Conservation (phyloP, 345 rosid genomes). For the Schrenkiella parvula region DNA sequence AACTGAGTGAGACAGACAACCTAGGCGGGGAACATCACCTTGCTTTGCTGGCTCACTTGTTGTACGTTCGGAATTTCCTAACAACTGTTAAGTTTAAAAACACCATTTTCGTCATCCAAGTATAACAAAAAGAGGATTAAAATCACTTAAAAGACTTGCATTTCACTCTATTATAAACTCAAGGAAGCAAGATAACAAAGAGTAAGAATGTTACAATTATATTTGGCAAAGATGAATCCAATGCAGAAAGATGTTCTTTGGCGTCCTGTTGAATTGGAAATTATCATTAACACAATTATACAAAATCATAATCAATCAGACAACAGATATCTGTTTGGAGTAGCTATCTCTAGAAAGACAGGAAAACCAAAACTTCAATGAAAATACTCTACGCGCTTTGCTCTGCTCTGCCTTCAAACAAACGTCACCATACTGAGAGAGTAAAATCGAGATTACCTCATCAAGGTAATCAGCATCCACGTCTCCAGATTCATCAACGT, state of each 20-base stretch:
- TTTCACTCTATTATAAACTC: background rate
- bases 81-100: slow-evolving; percentile 54
- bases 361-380: background rate
- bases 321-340: background rate
- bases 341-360: background rate
- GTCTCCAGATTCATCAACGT: slow-evolving; percentile 82
- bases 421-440: background rate
- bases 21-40: slow-evolving; percentile 73
- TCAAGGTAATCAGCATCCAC: slow-evolving; percentile 97
- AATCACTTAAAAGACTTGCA: slow-evolving; percentile 9
- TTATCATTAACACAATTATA: slow-evolving; percentile 7
- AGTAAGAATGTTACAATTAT: slow-evolving; percentile 54
- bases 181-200: slow-evolving; percentile 6
- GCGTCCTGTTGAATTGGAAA: slow-evolving; percentile 60
- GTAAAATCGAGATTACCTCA: slow-evolving; percentile 48
- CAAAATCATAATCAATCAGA: background rate
- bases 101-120: slow-evolving; percentile 29
- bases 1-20: slow-evolving; percentile 47
- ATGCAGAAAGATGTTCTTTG: slow-evolving; percentile 87
- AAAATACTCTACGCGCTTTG: background rate
- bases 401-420: too few relatives aligned
- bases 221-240: slow-evolving; percentile 76
- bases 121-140: slow-evolving; percentile 19
- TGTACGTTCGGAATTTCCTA: slow-evolving; percentile 53
- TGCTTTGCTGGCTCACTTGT: slow-evolving; percentile 76